Percentiles rank a stretch among this genome's conserved stretches.
Evolutionary conservation across 2,329 filamentous ascomycete species (phyloP).

Genomic region (Pseudogymnoascus verrucosus): DNA sequence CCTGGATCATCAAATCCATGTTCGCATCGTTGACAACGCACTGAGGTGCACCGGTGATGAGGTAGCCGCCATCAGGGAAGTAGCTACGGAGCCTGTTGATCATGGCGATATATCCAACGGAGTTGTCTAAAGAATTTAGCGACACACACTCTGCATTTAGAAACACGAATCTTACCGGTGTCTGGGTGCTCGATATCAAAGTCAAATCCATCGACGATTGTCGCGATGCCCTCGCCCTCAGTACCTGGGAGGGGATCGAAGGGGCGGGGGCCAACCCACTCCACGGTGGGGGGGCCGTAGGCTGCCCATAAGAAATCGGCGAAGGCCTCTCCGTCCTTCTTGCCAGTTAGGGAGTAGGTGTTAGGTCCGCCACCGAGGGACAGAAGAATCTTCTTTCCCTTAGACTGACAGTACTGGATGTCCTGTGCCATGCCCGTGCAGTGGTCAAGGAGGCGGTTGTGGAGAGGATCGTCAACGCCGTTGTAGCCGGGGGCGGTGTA

Average conservation of each 20-base stretch:
- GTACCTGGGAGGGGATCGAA: slow-evolving; percentile 19
- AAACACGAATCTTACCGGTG: slow-evolving; percentile 10
- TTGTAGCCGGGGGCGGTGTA: slow-evolving; percentile 30
- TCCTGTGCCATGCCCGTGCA: slow-evolving; percentile 31
- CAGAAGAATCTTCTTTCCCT: slow-evolving; percentile 34
- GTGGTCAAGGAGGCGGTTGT: slow-evolving; percentile 28
- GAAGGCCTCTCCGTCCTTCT: slow-evolving; percentile 29
- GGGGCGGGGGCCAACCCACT: slow-evolving; percentile 26
- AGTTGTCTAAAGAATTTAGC: slow-evolving; percentile 18
- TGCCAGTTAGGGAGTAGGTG: slow-evolving; percentile 32
- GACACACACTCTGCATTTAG: neutral
- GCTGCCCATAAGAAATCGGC: slow-evolving; percentile 33
- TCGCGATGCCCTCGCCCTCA: slow-evolving; percentile 18
- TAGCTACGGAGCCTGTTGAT: slow-evolving; percentile 23
- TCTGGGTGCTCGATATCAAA: slow-evolving; percentile 25
- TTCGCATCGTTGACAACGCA: slow-evolving; percentile 25
- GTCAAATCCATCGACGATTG: slow-evolving; percentile 27
- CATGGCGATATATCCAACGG: slow-evolving; percentile 23
- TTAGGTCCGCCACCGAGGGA: slow-evolving; percentile 30
- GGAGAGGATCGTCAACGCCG: slow-evolving; percentile 24
- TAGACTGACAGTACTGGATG: slow-evolving; percentile 33
- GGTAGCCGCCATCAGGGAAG: slow-evolving; percentile 18
- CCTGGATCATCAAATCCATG: slow-evolving; percentile 24
- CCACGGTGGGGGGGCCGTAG: slow-evolving; percentile 32
- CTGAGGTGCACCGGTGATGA: slow-evolving; percentile 28